Base-by-base conservation (phyloP, 208 protist species). In the Wallacemonas sp. region DNA sequence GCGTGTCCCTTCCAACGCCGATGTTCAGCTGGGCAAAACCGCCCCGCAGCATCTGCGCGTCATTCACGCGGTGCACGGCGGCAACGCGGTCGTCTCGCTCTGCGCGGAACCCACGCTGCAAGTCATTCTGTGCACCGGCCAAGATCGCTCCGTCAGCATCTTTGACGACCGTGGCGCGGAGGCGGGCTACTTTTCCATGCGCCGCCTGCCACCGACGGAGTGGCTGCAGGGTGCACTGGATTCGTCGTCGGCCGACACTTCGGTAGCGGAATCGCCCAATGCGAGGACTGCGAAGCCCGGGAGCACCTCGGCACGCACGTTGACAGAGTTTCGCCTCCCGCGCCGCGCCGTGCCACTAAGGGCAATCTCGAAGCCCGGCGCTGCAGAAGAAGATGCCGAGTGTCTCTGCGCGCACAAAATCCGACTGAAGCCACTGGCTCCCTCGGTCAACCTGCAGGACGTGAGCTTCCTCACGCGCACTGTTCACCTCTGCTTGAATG, bases 131-230 rank as follows among this genome's bases (percentile, higher is more conserved):
- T 78, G 76, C 1, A 79, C 70, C 29, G 82, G 80, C 32, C 61
- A 78, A 72, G 77, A 93, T 52, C 68, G 67, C 57, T 48, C 74
- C 44, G 87, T 90, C 23, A 78, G 68, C 44, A 27, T 93, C 12
- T 57, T 87, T 19, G 67, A 76, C 60, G 26, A 9, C 4, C 33
- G 78, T 2, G 83, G 81, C 1, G 68, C 76, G 19, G 49, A 55
- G 52, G 11, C 70, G 1, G 76, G 71, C n/a, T 71, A 66, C 44
- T 66, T 93, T 48, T 78, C 81, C 1, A 77, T 81, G 55, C 69
- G 71, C 32, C 81, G 80, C 0, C 47, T 81, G 12, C 78, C 78
- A 2, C 69, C 78, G 8, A 49, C 24, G 17, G 58, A 72, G 52
- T 58, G 52, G 52, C 52, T 58, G 29, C 29, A 58, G 32, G 23